A percentile compares a stretch with the other conserved stretches of the same genome.
These are phyloP conservation scores for Macroventuria anomochaeta DNA, from an alignment of 2,329 filamentous ascomycete species.

Conservation along the genomic window DNA sequence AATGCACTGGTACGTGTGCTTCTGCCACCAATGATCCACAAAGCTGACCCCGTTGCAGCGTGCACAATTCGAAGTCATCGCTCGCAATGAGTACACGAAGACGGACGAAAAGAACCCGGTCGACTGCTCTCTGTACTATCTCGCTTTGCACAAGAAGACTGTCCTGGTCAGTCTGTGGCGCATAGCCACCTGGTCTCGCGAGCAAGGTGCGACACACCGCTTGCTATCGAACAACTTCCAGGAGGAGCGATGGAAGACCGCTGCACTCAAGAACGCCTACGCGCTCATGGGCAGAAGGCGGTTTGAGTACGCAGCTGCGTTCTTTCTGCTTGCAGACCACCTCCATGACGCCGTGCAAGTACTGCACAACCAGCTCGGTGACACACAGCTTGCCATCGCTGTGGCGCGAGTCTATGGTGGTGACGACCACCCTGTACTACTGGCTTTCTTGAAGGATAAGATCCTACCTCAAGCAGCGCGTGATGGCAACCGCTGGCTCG, in stretches of 20 bases:
- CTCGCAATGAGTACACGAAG: conserved; percentile 90
- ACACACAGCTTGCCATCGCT: conserved; percentile 87
- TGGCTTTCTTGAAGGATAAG: conserved; percentile 77
- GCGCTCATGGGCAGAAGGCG: conserved; percentile 88
- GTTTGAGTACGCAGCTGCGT: conserved; percentile 94
- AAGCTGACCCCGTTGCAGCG: conserved; percentile 56
- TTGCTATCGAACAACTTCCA: conserved; percentile 90
- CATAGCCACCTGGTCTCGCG: conserved; percentile 87
- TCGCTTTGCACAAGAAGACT: conserved; percentile 88
- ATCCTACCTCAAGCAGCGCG: conserved; percentile 78
- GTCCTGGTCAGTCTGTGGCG: conserved; percentile 92
- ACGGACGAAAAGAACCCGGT: conserved; percentile 87
- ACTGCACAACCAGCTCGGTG: conserved; percentile 83
- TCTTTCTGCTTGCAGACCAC: conserved; percentile 89
- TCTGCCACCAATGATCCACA: not conserved
- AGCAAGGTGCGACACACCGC: conserved; percentile 79
- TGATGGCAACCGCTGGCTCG: conserved; percentile 90
- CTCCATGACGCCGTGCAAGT: conserved; percentile 85
- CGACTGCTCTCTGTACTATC: conserved; percentile 88
- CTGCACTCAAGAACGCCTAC: conserved; percentile 95
- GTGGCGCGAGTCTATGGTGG: conserved; percentile 88
- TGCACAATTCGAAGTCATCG: conserved; percentile 85
- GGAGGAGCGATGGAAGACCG: conserved; percentile 84
- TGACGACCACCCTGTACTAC: conserved; percentile 76
- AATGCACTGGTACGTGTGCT: conserved; percentile 70